Evolutionary conservation across 441 rosid species (phyloP), one percentile per base, ranked within the genome.

Genomic region (Adansonia grandidieri): DNA sequence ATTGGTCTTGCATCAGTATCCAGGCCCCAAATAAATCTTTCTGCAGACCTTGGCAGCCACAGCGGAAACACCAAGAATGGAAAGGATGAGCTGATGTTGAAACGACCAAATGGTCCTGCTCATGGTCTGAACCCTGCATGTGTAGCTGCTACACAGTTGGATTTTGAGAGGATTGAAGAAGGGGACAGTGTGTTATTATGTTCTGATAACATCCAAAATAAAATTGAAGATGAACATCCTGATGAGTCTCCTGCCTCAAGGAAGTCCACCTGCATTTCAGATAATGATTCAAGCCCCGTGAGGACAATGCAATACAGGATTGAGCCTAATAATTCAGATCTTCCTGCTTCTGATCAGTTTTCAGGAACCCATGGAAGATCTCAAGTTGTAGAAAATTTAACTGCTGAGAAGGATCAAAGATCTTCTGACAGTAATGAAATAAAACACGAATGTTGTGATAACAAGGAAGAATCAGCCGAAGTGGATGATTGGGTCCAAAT

Each of bases 211-310:
- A 71, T 85, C 74, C 88, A 77, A 73, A 40, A 80, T 51, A 47
- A 70, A 28, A 24, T 76, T 22, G 82, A 83, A 82, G 89, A 81
- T 40, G 75, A 79, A 71, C 81, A 78, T 15, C 83, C 78, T 48
- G 79, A 79, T 76, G 80, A 77, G 54, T 85, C 90, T 81, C 85
- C 93, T 58, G 73, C 81, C 75, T 89, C 91, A 13, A 83, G 83
- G 84, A 86, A 84, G 83, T 87, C 90, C 15, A 83, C 78, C 66
- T 85, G 90, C 86, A 82, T 84, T 77, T 85, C 80, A 47, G 90
- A 86, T 68, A 81, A 81, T 83, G 90, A 85, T 81, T 79, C 83
- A 9, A 82, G 78, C 68, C 79, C 79, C 73, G 66, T 51, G 58
- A 85, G 73, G 77, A 79, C 80, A 19, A 69, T 44, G 19, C 71